Conservation (phyloP, 257 asterid genomes). For the Jacaranda mimosifolia region DNA sequence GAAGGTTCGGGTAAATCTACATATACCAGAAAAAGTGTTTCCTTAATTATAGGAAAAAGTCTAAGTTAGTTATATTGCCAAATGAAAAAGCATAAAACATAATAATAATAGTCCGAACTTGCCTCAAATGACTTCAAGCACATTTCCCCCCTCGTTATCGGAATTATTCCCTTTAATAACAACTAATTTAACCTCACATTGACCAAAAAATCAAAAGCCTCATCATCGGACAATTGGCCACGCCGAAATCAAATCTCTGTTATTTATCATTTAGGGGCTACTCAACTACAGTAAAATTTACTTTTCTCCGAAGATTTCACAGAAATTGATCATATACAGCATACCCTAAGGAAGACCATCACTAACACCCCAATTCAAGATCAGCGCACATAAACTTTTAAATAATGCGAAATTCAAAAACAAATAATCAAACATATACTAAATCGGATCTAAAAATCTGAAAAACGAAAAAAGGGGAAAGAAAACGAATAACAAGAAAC, state of each 20-base stretch:
- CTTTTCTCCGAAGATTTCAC: background rate
- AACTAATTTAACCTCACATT: too few species aligned
- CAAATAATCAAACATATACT: background rate
- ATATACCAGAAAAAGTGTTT: background rate
- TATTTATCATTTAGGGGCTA: background rate
- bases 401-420: background rate
- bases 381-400: background rate
- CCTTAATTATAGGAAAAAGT: background rate
- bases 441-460: constrained; percentile 33
- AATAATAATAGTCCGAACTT: background rate
- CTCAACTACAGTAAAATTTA: background rate
- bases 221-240: background rate
- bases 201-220: background rate
- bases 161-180: background rate
- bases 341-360: background rate
- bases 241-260: too few species aligned
- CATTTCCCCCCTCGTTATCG: background rate
- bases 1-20: background rate
- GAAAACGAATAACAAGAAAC: background rate
- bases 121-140: background rate
- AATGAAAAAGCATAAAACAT: background rate
- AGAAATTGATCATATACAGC: background rate
- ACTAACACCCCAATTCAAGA: constrained; percentile 10
- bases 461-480: background rate
- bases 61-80: background rate